Evolutionary conservation across 1,139 yeast genomes (phyloP).

Genomic region (Protomyces inundatus): DNA sequence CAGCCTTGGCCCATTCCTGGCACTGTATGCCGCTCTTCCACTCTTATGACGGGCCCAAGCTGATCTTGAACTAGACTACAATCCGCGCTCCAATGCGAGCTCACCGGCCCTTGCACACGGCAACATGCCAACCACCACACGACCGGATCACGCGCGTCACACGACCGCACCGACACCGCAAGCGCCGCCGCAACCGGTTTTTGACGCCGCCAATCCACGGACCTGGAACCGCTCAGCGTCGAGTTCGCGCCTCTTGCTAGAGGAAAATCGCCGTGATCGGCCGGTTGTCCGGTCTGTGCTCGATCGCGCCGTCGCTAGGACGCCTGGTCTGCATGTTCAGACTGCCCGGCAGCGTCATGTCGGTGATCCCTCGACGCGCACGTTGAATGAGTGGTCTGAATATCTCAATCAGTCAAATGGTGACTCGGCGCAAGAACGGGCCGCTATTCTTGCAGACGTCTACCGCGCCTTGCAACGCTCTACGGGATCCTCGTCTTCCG

Average conservation of each 20-base stretch:
- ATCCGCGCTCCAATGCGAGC: background rate
- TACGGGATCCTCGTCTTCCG: background rate
- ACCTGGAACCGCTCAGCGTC: conserved; percentile 13
- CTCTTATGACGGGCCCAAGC: background rate
- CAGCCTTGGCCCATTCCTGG: background rate
- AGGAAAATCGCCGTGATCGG: background rate
- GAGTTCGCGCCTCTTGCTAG: background rate
- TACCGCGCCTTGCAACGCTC: background rate
- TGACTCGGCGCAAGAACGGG: background rate
- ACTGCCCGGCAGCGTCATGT: background rate
- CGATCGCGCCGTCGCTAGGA: background rate
- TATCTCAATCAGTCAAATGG: background rate
- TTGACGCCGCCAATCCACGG: conserved; percentile 21
- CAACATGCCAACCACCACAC: background rate
- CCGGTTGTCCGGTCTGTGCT: background rate
- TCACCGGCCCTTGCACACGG: background rate
- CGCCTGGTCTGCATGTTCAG: background rate
- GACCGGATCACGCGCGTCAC: background rate
- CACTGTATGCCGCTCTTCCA: background rate
- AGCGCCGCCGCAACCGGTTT: background rate
- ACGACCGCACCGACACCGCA: background rate
- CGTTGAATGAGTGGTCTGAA: conserved; percentile 6
- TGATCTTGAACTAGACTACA: background rate
- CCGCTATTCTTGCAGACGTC: conserved; percentile 11
- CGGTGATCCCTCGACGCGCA: background rate